Evolutionary conservation across 2,329 filamentous ascomycete species (phyloP).

Genomic region (Didymella arachidicola): DNA sequence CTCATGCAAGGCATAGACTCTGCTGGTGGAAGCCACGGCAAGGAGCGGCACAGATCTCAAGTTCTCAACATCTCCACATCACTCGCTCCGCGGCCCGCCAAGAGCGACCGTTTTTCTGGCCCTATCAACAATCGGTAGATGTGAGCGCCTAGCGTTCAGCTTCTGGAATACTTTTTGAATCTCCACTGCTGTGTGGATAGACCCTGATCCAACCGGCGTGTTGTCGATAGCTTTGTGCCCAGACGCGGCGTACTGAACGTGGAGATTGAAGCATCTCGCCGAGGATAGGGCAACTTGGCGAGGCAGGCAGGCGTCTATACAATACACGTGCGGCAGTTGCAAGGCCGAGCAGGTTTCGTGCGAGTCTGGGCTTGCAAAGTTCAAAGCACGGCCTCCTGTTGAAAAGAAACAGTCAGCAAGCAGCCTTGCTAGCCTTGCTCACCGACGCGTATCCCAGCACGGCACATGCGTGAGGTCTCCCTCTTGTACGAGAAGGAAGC

Average conservation of each 20-base stretch:
- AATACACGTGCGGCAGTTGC: not conserved
- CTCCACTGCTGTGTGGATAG: not conserved
- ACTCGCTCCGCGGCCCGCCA: constrained; percentile 1
- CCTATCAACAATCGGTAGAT: constrained; percentile 13
- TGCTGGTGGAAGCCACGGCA: constrained; percentile 10
- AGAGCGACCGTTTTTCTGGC: not conserved
- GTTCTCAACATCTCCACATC: constrained; percentile 13
- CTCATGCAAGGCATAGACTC: constrained; percentile 10
- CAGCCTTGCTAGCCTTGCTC: constrained; percentile 8
- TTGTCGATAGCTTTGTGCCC: constrained; percentile 4
- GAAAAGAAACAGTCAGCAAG: constrained; percentile 4
- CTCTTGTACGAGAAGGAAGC: constrained; percentile 5
- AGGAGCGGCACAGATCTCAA: constrained; percentile 9
- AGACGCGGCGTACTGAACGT: constrained; percentile 3
- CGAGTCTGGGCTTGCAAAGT: constrained; percentile 1
- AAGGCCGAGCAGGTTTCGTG: constrained; percentile 1
- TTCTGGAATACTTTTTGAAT: not conserved
- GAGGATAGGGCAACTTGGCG: constrained; percentile 9
- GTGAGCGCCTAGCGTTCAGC: constrained; percentile 6
- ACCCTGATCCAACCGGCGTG: not conserved
- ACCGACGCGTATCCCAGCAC: constrained; percentile 1
- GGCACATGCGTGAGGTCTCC: not conserved
- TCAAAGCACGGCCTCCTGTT: not conserved
- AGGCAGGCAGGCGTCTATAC: not conserved
- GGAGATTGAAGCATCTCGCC: constrained; percentile 8